These are phyloP conservation scores for Coemansia sp. DNA, from an alignment of 192 early-diverging fungal genomes.

Conservation along the genomic window DNA sequence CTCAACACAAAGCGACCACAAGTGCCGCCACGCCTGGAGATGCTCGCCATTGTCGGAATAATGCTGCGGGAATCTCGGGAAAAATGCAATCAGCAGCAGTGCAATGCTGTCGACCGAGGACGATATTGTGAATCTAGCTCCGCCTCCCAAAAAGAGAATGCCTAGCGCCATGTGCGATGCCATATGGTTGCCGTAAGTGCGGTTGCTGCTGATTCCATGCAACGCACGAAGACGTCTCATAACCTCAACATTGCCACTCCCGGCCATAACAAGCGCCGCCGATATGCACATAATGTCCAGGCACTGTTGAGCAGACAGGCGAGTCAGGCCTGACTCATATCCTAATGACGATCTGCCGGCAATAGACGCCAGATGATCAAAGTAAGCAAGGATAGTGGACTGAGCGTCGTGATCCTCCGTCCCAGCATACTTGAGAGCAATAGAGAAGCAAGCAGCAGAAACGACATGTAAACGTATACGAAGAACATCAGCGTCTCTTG, in stretches of 20 bases:
- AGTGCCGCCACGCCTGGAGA: constrained; percentile 52
- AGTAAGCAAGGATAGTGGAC: constrained; percentile 20
- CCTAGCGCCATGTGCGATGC: constrained; percentile 50
- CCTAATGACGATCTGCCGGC: constrained; percentile 18
- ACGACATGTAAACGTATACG: constrained; percentile 34
- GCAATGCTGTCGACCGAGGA: constrained; percentile 34
- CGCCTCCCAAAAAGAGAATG: constrained; percentile 44
- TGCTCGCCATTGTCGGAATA: constrained; percentile 44
- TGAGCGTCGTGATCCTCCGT: constrained; percentile 31
- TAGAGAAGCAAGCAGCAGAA: constrained; percentile 40
- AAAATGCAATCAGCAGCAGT: constrained; percentile 36
- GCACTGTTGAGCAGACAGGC: constrained; percentile 62
- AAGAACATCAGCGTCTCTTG: constrained; percentile 14
- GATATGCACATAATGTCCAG: constrained; percentile 66
- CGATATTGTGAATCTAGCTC: constrained; percentile 45
- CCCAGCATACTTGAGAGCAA: constrained; percentile 41
- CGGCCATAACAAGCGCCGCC: constrained; percentile 75
- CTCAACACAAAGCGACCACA: constrained; percentile 49
- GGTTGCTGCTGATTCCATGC: constrained; percentile 36
- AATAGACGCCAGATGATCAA: constrained; percentile 31
- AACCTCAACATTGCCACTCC: constrained; percentile 70
- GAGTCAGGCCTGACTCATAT: constrained; percentile 59
- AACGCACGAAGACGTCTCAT: constrained; percentile 61
- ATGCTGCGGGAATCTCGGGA: constrained; percentile 44
- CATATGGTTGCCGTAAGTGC: constrained; percentile 52